These are phyloP conservation scores for Biscogniauxia mediterranea DNA, from an alignment of 2,329 filamentous ascomycete genomes.

Conservation along the genomic window DNA sequence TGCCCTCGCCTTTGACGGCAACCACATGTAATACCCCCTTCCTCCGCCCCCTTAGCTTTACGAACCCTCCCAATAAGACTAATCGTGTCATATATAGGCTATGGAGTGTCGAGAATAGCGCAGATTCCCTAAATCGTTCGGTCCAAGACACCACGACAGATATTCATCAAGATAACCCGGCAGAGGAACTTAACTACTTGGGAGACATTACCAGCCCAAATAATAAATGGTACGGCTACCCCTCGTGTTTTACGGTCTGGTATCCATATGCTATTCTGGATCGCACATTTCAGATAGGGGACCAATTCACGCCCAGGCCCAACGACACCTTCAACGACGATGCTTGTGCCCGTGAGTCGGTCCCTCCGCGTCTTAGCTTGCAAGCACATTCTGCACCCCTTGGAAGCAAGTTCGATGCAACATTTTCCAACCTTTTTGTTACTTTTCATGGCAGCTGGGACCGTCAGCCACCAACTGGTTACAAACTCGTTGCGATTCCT, in stretches of 20 bases:
- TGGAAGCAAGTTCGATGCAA: constrained; percentile 60
- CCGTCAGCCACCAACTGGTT: constrained; percentile 34
- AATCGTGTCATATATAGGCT: constrained; percentile 20
- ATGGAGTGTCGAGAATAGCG: constrained; percentile 61
- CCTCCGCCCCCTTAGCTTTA: no score
- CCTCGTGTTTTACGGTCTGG: constrained; percentile 40
- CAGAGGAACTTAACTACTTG: constrained; percentile 64
- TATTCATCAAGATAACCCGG: constrained; percentile 60
- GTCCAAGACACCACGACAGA: constrained; percentile 39
- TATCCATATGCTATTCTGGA: constrained; percentile 39
- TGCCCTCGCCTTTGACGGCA: constrained; percentile 39
- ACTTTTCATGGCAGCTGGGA: constrained; percentile 61
- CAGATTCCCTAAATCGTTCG: constrained; percentile 54
- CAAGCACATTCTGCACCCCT: constrained; percentile 62
- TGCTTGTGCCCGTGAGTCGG: constrained; percentile 21
- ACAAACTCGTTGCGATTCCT: constrained; percentile 35
- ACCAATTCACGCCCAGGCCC: constrained; percentile 33
- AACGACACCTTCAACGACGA: constrained; percentile 27
- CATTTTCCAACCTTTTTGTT: constrained; percentile 55
- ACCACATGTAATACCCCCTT: constrained; percentile 49
- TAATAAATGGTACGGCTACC: constrained; percentile 59
- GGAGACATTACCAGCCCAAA: constrained; percentile 53
- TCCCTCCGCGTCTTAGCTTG: constrained; percentile 45
- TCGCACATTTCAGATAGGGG: constrained; percentile 30
- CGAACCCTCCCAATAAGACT: not conserved